A percentile compares a stretch with the other conserved stretches of the same genome.
Evolutionary conservation across 2,329 filamentous ascomycete genomes (phyloP).

Genomic region (Metarhizium rileyi): DNA sequence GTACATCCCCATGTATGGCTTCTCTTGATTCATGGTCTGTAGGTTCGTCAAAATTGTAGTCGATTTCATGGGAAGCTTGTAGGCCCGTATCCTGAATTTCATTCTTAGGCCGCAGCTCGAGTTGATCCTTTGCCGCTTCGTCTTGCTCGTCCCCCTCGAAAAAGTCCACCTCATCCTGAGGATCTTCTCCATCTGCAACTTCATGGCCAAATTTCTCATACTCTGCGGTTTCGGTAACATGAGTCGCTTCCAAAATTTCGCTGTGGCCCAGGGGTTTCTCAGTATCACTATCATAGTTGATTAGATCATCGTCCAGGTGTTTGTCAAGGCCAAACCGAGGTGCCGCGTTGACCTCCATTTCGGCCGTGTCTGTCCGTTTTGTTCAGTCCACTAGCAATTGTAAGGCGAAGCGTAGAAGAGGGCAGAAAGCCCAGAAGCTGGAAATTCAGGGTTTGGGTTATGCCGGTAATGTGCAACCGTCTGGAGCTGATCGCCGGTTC

Average conservation of each 20-base stretch:
- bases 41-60: slow-evolving; percentile 23
- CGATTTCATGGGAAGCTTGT: slow-evolving; percentile 23
- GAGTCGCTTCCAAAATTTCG: neutral
- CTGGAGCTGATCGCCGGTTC: neutral
- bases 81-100: slow-evolving; percentile 3
- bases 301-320: slow-evolving; percentile 24
- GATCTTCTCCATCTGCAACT: slow-evolving; percentile 4
- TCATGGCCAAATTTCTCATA: neutral
- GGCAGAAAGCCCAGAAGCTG: too few relatives aligned
- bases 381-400: neutral
- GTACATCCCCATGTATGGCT: neutral
- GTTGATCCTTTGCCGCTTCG: neutral
- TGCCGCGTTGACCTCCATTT: slow-evolving; percentile 22
- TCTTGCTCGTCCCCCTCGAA: slow-evolving; percentile 2
- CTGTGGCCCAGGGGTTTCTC: slow-evolving; percentile 1
- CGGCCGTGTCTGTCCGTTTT: slow-evolving; percentile 14
- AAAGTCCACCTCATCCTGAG: slow-evolving; percentile 8
- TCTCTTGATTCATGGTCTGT: neutral
- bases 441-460: neutral
- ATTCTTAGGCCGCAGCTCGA: slow-evolving; percentile 5
- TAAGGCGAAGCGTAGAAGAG: neutral
- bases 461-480: neutral
- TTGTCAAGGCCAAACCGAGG: slow-evolving; percentile 15
- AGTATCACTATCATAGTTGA: slow-evolving; percentile 27
- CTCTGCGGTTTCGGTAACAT: neutral